A percentile compares a stretch with the other conserved stretches of the same genome.
phyloP scores from a whole-genome alignment of 2,329 filamentous ascomycete species.

The Pseudogymnoascus sp. region DNA sequence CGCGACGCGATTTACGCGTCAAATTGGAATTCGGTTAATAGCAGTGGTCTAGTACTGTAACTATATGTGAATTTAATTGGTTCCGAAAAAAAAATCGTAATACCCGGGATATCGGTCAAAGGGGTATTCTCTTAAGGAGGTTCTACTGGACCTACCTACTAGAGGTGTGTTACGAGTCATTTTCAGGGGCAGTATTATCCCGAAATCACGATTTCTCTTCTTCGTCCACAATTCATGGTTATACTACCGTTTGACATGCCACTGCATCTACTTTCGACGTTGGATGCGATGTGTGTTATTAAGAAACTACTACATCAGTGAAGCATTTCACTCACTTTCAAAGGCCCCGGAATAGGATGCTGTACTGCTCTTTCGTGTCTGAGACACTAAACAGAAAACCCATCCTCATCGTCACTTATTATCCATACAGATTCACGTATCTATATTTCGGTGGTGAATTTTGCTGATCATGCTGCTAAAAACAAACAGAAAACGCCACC shows the following conservation, averaged over 20 bases:
- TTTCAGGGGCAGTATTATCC: not conserved
- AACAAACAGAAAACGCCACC: not conserved
- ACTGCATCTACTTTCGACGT: not conserved
- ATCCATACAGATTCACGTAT: not conserved
- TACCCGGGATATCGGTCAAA: too few species aligned
- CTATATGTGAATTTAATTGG: too few species aligned
- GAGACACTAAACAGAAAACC: not conserved
- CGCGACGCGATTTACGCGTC: too few species aligned
- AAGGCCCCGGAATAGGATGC: not conserved
- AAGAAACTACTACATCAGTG: not conserved
- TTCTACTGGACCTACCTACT: not conserved
- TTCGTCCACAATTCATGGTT: not conserved
- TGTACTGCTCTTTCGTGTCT: not conserved
- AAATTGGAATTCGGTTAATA: too few species aligned
- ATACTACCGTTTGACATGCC: not conserved
- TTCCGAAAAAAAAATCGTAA: too few species aligned
- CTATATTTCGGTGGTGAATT: not conserved
- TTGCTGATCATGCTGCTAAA: not conserved
- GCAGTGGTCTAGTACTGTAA: too few species aligned
- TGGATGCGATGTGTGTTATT: not conserved
- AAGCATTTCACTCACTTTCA: not conserved
- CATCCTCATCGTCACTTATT: not conserved
- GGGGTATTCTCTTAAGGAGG: too few species aligned
- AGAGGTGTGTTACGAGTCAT: not conserved
- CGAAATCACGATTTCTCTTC: not conserved